Evolutionary conservation across 768 basidiomycete species (phyloP), one percentile per base, ranked within the genome.

Genomic region (Kwoniella mangroviensis): DNA sequence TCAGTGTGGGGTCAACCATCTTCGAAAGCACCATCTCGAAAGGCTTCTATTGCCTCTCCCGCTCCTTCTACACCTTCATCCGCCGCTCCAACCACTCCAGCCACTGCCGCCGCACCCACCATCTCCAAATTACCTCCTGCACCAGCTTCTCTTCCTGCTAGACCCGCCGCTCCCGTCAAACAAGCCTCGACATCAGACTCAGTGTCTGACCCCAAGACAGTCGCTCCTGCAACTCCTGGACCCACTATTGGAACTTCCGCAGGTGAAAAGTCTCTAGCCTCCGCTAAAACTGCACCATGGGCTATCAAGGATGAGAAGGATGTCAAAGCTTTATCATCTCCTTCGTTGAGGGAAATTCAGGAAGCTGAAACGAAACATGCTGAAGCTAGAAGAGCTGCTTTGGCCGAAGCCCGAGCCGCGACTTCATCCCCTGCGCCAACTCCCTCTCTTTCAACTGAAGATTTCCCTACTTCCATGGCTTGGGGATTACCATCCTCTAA

Each of bases 331-430:
- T 86, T 75, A 9, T 65, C 84, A 4, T 84, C 90, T 24, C 85
- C 90, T 45, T 92, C 92, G 71, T 84, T 99, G 45, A 90, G 94
- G 65, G 94, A 98, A 67, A 99, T 99, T 56, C 97, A 99, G 82
- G 94, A 97, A 74, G 90, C 91, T 2, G 97, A 99, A 83, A 88
- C 88, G 9, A 93, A 89, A 84, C 90, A 90, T 77, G 86, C 88
- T 2, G 94, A 93, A 75, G 80, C 87, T 12, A 88, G 91, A 53
- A 95, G 91, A 81, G 86, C 86, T 24, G 88, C 88, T 21, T 90
- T 93, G 72, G 88, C 89, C 73, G 90, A 92, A 69, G 85, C 87
- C n/a, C 71, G 79, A 59, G 89, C 89, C 53, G 69, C 59, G 11
- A 84, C 84, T 34, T 84, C 85, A 40, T 80, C 85, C 22, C 77